Base-by-base conservation (phyloP, 306 rosid genomes). In the Pterocarpus santalinus region DNA sequence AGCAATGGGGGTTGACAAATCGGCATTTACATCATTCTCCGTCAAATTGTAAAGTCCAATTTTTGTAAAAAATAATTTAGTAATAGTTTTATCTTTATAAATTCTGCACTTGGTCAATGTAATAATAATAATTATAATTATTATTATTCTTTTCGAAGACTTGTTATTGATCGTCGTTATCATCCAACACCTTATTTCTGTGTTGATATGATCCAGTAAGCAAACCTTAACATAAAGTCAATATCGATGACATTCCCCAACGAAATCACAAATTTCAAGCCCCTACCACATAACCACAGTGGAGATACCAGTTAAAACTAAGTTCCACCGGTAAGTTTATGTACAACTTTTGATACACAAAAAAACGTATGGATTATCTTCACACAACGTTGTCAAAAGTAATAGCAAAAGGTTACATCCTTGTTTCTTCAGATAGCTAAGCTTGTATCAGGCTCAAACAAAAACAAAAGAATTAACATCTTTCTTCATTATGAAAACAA, bases 391-490 rank as follows among this genome's bases (percentile, higher is more conserved):
- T 51, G 62, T 51, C 67, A 63, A 76, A 75, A 69, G 74, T 38
- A 46, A 56, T 62, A 58, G 69, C 82, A 55, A 53, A 78, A 39
- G 46, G 72, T 52, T 75, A 51, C 64, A 75, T 33, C 72, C 75
- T 60, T 15, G 46, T 72, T 60, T 34, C 1, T 3, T 11, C 36
- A 49, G 36, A 81, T 16, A 65, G 74, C 69, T 72, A 71, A 43
- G 69, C 53, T 65, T 33, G 43, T 44, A 78, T 30, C 38, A 6
- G 38, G 35, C 49, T 46, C 79, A 6, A 73, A 65, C 17, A 69
- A 63, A 77, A 43, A 5, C 53, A 36, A 44, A 28, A 74, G 65
- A 22, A 49, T 12, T 17, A 41, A 44, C 44, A 51, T 57, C 67
- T 32, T 30, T 62, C 53, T 34, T 35, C 62, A 35, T 41, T 63